Evolutionary conservation across 2,329 filamentous ascomycete species (phyloP), one percentile per base, ranked within the genome.

Genomic region (Phoma sp.): DNA sequence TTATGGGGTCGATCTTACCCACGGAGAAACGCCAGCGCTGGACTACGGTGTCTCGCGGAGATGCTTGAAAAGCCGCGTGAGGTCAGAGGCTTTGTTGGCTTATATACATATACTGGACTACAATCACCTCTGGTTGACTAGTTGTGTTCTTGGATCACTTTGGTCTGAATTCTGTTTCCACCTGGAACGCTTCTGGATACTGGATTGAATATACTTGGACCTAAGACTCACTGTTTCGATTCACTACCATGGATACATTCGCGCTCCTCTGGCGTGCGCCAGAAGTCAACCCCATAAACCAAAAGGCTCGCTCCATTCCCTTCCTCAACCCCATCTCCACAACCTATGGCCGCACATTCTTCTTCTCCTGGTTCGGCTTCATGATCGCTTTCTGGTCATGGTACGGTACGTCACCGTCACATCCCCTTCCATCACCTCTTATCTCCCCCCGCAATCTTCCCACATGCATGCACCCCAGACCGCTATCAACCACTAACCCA

Each of bases 291-390:
- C 90, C 91, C 9, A 82, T 91, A 76, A 96, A 88, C 77, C 81
- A 83, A 47, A 96, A 96, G 74, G 92, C 92, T 45, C 84, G 83
- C 53, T 88, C 89, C 0, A 84, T 96, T 29, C 92, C 92, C 0
- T 74, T 90, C 23, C 77, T 96, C 54, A 96, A 96, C 73, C 84
- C 88, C 0, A 68, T 92, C 64, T 57, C 61, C n/a, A 84, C 93
- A 70, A 77, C 85, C 62, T 92, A 96, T 78, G 92, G 91, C 25
- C 84, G 91, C 9, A 91, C 93, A 0, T 96, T 95, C 76, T 91
- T 92, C 80, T 96, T 96, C 76, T 88, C 89, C 1, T 93, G 90
- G 88, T 83, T 91, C 43, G 90, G 90, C 1, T 93, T 93, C 74
- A 86, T 93, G 84, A 83, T 93, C 47, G 88, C 90, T 10, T 96